A percentile compares a stretch with the other conserved stretches of the same genome.
Evolutionary conservation across 2,329 filamentous ascomycete species (phyloP).

Genomic region (Claviceps capensis): DNA sequence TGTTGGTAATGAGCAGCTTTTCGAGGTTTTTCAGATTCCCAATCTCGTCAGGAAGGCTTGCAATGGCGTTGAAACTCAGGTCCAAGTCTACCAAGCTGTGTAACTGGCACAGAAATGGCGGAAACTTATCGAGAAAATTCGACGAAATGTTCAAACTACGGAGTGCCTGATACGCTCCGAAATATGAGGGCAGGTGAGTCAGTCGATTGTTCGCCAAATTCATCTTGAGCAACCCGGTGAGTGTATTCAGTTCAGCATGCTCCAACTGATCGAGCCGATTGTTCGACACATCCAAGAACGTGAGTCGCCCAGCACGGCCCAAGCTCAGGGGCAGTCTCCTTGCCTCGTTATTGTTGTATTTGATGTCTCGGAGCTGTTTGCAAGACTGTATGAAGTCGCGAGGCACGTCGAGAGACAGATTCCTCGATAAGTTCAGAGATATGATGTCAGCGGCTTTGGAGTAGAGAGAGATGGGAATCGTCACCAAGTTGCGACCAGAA

Average conservation of each 20-base stretch:
- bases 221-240: conserved; percentile 70
- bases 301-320: conserved; percentile 65
- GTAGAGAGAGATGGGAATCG: conserved; percentile 89
- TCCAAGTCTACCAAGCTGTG: conserved; percentile 82
- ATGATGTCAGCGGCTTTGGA: conserved; percentile 87
- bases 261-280: conserved; percentile 82
- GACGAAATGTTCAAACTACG: conserved; percentile 85
- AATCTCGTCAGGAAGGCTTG: conserved; percentile 61
- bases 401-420: conserved; percentile 81
- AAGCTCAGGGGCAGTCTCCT: conserved; percentile 74
- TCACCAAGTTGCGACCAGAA: conserved; percentile 76
- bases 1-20: conserved; percentile 90
- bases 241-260: conserved; percentile 63
- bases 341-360: conserved; percentile 89
- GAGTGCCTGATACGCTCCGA: conserved; percentile 64
- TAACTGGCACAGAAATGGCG: conserved; percentile 70
- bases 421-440: conserved; percentile 83
- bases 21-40: conserved; percentile 69
- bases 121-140: conserved; percentile 78
- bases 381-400: conserved; percentile 95
- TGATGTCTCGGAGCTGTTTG: conserved; percentile 83
- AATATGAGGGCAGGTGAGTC: conserved; percentile 64
- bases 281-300: conserved; percentile 87
- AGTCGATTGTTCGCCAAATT: conserved; percentile 91
- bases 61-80: conserved; percentile 90